Evolutionary conservation across 2,329 filamentous ascomycete species (phyloP), one percentile per base, ranked within the genome.

Genomic region (Cercospora zeina): DNA sequence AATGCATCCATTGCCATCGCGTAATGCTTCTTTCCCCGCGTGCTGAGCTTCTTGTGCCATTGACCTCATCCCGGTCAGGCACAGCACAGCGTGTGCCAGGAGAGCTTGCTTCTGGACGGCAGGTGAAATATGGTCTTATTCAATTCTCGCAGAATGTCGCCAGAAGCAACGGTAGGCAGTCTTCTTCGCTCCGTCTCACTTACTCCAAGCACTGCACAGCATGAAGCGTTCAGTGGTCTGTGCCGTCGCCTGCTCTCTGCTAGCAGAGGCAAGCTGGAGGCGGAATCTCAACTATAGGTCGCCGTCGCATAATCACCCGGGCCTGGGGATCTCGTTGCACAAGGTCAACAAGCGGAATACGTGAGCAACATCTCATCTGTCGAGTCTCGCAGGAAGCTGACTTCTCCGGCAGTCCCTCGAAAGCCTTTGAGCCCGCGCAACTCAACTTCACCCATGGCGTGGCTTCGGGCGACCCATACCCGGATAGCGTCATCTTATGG

Each of bases 241-340:
- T 2, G 27, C 62, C 14, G 50, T 65, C 16, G 59, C 56, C 21
- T 62, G 61, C 58, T 67, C 62, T 59, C 33, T 61, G 33, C 54
- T 65, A 21, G 63, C 54, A 51, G 58, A 66, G 62, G 65, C 65
- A 49, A 68, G 59, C 64, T 77, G 70, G 69, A 69, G 68, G 33
- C 69, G 67, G 62, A 89, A 89, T 71, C 72, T 89, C 63, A 89
- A 89, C 76, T 90, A 89, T 72, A 79, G 81, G 54, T 87, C 84
- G 68, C 87, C 88, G 5, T 90, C 87, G 1, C 79, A 83, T 42
- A 82, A 87, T 47, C 87, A 90, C 66, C 80, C 83, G 3, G 78
- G 79, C 37, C 78, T 90, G 10, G 87, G 87, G 4, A 83, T 90
- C 50, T 82, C 86, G n/a, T 80, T 89, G 13, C 81, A 81, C 54